These are phyloP conservation scores for Melanogaster broomeanus DNA, from an alignment of 768 basidiomycete species.

Conservation along the genomic window DNA sequence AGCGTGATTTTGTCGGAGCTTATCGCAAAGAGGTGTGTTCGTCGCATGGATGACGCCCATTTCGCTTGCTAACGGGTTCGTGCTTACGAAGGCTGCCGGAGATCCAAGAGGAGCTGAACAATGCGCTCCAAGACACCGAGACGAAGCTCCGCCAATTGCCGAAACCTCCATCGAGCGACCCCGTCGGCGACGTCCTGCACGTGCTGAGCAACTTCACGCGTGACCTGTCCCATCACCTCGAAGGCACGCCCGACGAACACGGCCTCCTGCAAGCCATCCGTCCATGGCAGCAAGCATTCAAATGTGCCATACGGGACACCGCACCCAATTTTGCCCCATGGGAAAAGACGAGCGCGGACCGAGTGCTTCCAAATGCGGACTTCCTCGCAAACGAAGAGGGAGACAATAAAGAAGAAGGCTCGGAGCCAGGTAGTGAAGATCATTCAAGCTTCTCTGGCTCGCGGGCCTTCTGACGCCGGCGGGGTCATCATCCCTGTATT, in stretches of 20 bases:
- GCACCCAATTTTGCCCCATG: conserved; percentile 63
- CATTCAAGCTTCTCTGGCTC: no score
- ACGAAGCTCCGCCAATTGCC: conserved; percentile 39
- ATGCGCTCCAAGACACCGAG: conserved; percentile 42
- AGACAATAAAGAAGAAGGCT: conserved; percentile 1
- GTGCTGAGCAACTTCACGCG: conserved; percentile 48
- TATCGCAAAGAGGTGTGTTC: conserved; percentile 56
- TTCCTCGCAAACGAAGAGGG: conserved; percentile 47
- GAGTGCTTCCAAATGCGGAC: conserved; percentile 4
- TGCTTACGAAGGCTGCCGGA: conserved; percentile 51
- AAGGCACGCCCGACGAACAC: conserved; percentile 51
- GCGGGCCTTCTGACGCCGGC: no score
- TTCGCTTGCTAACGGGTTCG: neutral
- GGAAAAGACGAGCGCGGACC: conserved; percentile 13
- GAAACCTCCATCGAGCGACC: conserved; percentile 53
- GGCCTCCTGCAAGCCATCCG: conserved; percentile 61
- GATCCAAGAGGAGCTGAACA: conserved; percentile 59
- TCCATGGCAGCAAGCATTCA: conserved; percentile 49
- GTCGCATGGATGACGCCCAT: neutral
- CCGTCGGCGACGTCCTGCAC: conserved; percentile 55
- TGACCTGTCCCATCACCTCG: conserved; percentile 46
- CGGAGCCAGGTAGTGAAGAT: no score
- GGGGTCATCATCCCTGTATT: no score
- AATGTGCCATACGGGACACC: conserved; percentile 46
- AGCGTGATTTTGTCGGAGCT: conserved; percentile 63